Conservation (phyloP, 257 asterid species). For the Fraxinus quadrangulata region DNA sequence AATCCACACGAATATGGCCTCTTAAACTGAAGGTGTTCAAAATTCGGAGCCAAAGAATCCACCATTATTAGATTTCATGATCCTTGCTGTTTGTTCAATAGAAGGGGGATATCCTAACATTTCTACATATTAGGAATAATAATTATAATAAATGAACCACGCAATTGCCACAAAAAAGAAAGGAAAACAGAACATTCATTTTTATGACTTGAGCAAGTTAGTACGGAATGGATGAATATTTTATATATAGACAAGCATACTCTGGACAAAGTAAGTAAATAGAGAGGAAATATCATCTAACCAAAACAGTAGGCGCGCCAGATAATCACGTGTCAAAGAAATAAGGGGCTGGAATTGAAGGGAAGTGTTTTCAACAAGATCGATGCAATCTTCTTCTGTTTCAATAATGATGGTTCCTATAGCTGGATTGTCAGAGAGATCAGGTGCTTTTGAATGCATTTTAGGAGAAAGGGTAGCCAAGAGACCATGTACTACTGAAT, state of each 20-base stretch:
- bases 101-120: neutral
- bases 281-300: constrained; percentile 26
- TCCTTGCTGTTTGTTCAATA: neutral
- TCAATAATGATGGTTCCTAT: constrained; percentile 47
- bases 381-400: constrained; percentile 67
- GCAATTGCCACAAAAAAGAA: neutral
- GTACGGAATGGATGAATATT: neutral
- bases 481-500: constrained; percentile 89
- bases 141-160: neutral
- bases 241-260: neutral
- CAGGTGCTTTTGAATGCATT: constrained; percentile 84
- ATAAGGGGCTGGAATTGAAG: constrained; percentile 85
- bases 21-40: neutral
- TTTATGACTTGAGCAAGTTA: constrained; percentile 1
- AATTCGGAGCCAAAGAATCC: neutral
- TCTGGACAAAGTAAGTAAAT: neutral
- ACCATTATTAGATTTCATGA: neutral
- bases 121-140: neutral
- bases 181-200: neutral
- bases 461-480: constrained; percentile 96
- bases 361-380: constrained; percentile 80
- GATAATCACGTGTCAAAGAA: constrained; percentile 83
- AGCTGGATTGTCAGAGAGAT: constrained; percentile 46
- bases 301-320: constrained; percentile 92
- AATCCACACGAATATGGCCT: neutral